phyloP scores from a whole-genome alignment of 1,139 yeast genomes.

The Candida dubliniensis region DNA sequence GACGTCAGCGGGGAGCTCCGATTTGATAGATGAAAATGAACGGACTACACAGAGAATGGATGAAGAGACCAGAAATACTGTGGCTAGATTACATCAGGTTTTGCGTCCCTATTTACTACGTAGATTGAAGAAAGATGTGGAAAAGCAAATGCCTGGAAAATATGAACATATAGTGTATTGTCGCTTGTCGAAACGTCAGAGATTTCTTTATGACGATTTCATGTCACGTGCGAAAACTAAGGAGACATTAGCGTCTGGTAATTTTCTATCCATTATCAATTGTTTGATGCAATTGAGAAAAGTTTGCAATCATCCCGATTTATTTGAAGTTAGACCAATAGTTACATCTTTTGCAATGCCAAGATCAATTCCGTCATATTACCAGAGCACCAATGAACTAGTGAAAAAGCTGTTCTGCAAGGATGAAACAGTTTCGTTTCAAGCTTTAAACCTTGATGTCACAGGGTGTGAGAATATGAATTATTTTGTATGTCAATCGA shows the following conservation, averaged over 20 bases:
- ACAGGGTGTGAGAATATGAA: slow-evolving; percentile 48
- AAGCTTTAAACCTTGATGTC: slow-evolving; percentile 62
- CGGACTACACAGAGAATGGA: slow-evolving; percentile 40
- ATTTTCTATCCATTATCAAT: slow-evolving; percentile 90
- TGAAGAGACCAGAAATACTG: slow-evolving; percentile 80
- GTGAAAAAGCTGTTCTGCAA: slow-evolving; percentile 37
- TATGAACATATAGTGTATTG: slow-evolving; percentile 94
- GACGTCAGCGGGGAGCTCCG: slow-evolving; percentile 56
- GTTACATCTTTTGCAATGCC: slow-evolving; percentile 83
- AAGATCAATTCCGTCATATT: slow-evolving; percentile 58
- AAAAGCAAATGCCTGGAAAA: slow-evolving; percentile 98
- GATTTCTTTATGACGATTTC: slow-evolving; percentile 91
- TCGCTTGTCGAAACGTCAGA: slow-evolving; percentile 86
- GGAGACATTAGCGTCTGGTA: slow-evolving; percentile 92
- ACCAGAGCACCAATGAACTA: slow-evolving; percentile 40
- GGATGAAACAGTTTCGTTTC: slow-evolving; percentile 42
- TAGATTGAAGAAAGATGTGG: slow-evolving; percentile 93
- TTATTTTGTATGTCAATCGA: slow-evolving; percentile 50
- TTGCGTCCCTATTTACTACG: slow-evolving; percentile 88
- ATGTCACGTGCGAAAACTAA: slow-evolving; percentile 96
- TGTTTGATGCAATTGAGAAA: slow-evolving; percentile 97
- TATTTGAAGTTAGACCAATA: slow-evolving; percentile 94
- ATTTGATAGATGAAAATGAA: slow-evolving; percentile 44
- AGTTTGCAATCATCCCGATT: slow-evolving; percentile 96
- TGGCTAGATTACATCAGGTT: slow-evolving; percentile 87